Conservation (phyloP, 2,329 filamentous ascomycete species). For the Colletotrichum graminicola region DNA sequence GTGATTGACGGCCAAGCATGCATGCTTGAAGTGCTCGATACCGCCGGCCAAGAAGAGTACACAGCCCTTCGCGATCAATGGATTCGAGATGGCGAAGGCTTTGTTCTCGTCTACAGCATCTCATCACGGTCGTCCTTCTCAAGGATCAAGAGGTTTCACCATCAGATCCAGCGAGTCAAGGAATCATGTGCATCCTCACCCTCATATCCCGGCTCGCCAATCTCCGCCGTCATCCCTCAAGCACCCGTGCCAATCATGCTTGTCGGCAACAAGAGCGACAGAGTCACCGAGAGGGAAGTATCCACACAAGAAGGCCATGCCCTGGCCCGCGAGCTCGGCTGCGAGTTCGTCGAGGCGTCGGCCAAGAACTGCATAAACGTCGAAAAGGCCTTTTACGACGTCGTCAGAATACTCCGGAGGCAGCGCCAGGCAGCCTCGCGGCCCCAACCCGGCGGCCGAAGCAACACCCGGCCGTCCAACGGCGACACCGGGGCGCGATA, state of each 20-base stretch:
- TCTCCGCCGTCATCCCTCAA: slow-evolving; percentile 69
- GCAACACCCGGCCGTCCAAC: slow-evolving; percentile 37
- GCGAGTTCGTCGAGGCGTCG: slow-evolving; percentile 96
- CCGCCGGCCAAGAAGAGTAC: slow-evolving; percentile 98
- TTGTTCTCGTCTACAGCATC: slow-evolving; percentile 98
- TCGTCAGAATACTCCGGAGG: slow-evolving; percentile 88
- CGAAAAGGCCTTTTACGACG: slow-evolving; percentile 98
- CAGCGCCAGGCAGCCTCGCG: slow-evolving; percentile 74
- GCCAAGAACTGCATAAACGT: slow-evolving; percentile 99
- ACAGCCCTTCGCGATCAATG: slow-evolving; percentile 96
- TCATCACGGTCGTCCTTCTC: slow-evolving; percentile 95
- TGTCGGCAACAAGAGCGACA: slow-evolving; percentile 83
- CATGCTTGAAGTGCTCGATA: slow-evolving; percentile 98
- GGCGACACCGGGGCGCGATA: slow-evolving; percentile 37
- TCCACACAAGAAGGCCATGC: slow-evolving; percentile 96
- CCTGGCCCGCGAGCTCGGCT: slow-evolving; percentile 89
- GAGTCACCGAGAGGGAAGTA: slow-evolving; percentile 94
- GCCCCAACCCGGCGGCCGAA: slow-evolving; percentile 46
- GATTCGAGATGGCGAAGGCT: slow-evolving; percentile 98
- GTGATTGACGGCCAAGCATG: slow-evolving; percentile 95
- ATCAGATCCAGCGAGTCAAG: slow-evolving; percentile 97
- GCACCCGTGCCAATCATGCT: slow-evolving; percentile 94
- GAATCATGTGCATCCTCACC: slow-evolving; percentile 85
- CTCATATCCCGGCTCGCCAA: slow-evolving; percentile 80
- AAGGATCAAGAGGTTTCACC: slow-evolving; percentile 94